These are phyloP conservation scores for Globisporangium ultimum DNA, from an alignment of 352 stramenopile genomes.

Conservation along the genomic window DNA sequence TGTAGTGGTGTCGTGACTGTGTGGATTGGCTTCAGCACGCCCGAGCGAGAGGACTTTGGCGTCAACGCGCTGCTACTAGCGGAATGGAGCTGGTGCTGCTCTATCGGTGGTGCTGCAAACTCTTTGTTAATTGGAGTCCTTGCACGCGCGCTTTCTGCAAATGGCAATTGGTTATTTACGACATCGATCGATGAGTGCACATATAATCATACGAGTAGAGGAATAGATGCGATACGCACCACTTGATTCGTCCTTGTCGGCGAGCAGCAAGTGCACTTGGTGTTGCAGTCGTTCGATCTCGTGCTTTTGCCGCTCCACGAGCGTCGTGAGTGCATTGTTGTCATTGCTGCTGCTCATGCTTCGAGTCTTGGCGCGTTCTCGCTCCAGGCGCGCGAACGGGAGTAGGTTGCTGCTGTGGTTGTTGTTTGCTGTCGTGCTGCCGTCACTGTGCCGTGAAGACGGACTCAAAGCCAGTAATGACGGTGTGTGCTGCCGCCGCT, in stretches of 20 bases:
- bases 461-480: neutral
- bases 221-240: conserved; percentile 1
- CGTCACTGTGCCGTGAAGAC: conserved; percentile 4
- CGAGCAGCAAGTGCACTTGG: conserved; percentile 61
- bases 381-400: conserved; percentile 49
- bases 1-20: conserved; percentile 18
- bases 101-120: neutral
- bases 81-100: neutral
- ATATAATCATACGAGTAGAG: neutral
- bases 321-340: conserved; percentile 34
- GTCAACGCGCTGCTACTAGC: neutral
- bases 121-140: neutral
- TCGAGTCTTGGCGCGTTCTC: conserved; percentile 25
- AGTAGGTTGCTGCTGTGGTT: conserved; percentile 19
- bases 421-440: no score
- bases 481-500: conserved; percentile 18
- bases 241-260: conserved; percentile 15
- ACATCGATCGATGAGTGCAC: neutral
- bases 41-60: conserved; percentile 9
- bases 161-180: neutral
- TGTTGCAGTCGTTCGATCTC: conserved; percentile 70
- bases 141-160: conserved; percentile 1
- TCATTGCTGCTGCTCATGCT: neutral
- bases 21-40: conserved; percentile 21
- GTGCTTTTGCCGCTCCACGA: conserved; percentile 55